Conservation (phyloP, 2,329 filamentous ascomycete species). For the Macrophomina phaseolina region DNA sequence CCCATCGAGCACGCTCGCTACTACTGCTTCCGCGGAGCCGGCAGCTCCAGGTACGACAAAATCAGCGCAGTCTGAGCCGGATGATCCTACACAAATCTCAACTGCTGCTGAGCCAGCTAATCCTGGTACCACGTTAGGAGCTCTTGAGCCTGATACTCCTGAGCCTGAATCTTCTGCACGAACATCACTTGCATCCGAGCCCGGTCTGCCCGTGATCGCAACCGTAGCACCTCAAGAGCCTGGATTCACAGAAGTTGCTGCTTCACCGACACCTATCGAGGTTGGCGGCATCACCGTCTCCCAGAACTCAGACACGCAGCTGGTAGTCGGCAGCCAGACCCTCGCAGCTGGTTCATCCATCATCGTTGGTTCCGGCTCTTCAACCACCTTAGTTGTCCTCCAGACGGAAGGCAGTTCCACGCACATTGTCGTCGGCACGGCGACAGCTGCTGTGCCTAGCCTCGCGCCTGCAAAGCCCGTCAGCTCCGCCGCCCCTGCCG, state of each 20-base stretch:
- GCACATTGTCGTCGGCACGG: slow-evolving; percentile 4
- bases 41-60: background rate
- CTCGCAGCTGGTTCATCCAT: slow-evolving; percentile 35
- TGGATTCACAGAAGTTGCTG: background rate
- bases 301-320: slow-evolving; percentile 7
- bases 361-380: slow-evolving; percentile 13
- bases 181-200: too few species aligned
- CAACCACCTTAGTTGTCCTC: slow-evolving; percentile 10
- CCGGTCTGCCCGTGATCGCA: background rate
- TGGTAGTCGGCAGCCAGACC: slow-evolving; percentile 5
- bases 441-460: background rate
- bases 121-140: background rate
- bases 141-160: background rate
- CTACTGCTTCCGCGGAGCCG: background rate
- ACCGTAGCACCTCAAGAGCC: background rate
- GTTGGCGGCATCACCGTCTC: slow-evolving; percentile 16
- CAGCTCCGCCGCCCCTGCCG: background rate
- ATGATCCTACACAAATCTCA: background rate
- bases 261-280: background rate
- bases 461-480: background rate
- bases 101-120: background rate
- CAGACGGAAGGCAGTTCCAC: slow-evolving; percentile 6
- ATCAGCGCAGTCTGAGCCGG: background rate
- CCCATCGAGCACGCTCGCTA: background rate
- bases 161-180: background rate